A percentile compares a stretch with the other conserved stretches of the same genome.
These are phyloP conservation scores for Venturia asperata DNA, from an alignment of 2,329 filamentous ascomycete species.

Conservation along the genomic window DNA sequence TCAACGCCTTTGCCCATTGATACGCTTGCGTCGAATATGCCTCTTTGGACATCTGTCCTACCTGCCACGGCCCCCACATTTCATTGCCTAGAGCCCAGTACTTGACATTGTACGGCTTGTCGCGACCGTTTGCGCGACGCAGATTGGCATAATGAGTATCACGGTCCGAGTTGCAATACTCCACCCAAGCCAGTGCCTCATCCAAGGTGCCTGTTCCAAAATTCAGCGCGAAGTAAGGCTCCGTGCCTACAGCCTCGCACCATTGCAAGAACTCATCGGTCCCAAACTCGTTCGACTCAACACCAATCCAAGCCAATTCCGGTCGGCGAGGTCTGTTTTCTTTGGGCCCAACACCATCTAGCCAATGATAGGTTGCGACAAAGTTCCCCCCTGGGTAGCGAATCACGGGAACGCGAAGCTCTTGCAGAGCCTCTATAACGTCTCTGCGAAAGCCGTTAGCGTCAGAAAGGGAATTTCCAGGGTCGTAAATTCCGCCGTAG, in stretches of 20 bases:
- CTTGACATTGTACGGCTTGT: constrained; percentile 63
- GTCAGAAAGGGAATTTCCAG: constrained; percentile 64
- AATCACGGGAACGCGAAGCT: constrained; percentile 68
- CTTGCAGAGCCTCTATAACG: constrained; percentile 65
- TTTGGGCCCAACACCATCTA: constrained; percentile 68
- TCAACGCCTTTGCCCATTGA: constrained; percentile 66
- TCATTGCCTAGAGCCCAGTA: constrained; percentile 49
- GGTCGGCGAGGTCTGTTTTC: constrained; percentile 59
- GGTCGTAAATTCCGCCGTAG: constrained; percentile 80
- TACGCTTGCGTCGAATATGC: constrained; percentile 61
- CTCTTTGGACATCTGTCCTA: constrained; percentile 61
- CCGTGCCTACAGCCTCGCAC: constrained; percentile 64
- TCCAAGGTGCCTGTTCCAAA: constrained; percentile 60
- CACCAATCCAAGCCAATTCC: constrained; percentile 72
- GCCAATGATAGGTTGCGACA: constrained; percentile 78
- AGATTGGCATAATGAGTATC: constrained; percentile 79
- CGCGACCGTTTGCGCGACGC: constrained; percentile 64
- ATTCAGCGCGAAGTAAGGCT: constrained; percentile 75
- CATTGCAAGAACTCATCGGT: constrained; percentile 83
- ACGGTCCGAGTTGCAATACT: constrained; percentile 75
- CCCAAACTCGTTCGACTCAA: constrained; percentile 71
- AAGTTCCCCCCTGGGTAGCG: constrained; percentile 82
- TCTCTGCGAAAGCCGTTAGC: constrained; percentile 70
- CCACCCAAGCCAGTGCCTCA: constrained; percentile 66
- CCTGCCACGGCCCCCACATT: constrained; percentile 60